Evolutionary conservation across 2,329 filamentous ascomycete species (phyloP), one percentile per base, ranked within the genome.

Genomic region (Gaeumannomyces tritici): DNA sequence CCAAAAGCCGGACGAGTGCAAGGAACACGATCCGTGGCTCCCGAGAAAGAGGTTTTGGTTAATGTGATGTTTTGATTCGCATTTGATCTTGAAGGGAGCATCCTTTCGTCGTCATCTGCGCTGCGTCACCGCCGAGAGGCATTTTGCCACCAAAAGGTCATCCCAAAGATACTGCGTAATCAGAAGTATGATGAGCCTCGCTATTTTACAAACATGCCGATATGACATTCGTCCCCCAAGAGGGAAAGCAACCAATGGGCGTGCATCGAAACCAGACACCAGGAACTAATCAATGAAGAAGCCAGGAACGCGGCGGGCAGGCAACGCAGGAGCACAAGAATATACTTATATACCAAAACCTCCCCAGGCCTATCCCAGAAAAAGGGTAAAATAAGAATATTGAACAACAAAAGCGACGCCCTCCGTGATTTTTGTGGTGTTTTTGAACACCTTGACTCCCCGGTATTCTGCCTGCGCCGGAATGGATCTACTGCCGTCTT

Each of bases 361-460:
- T 51, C 42, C 21, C 42, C 6, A n/a, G 35, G 42, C 42, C 42
- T 28, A 60, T 60, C 35, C 47, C 35, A 8, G 24, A 60, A 51
- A 29, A 51, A 51, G 21, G 24, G 28, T 7, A 21, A 26, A 60
- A 27, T 21, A 60, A 47, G n/a, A 27, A 28, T 31, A 59, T 15
- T 12, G n/a, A 59, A 59, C 26, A 42, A 29, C 26, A 42, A 42
- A 51, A 60, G 42, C 42, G 42, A 51, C 42, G n/a, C 42, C 18
- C 42, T 6, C 42, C 42, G 9, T n/a, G 21, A n/a, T 51, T 51
- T 51, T 51, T 51, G 42, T 51, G 42, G 24, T 51, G 21, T 21
- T 51, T 31, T 51, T 51, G 6, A 60, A 60, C 59, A 54, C 59
- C 59, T 28, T 47, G 59, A 51, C 47, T 60, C 42, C 59, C 58